Percentiles rank a stretch among this genome's conserved stretches.
Evolutionary conservation across 257 asterid species (phyloP).

Genomic region (Nicotiana undulata): DNA sequence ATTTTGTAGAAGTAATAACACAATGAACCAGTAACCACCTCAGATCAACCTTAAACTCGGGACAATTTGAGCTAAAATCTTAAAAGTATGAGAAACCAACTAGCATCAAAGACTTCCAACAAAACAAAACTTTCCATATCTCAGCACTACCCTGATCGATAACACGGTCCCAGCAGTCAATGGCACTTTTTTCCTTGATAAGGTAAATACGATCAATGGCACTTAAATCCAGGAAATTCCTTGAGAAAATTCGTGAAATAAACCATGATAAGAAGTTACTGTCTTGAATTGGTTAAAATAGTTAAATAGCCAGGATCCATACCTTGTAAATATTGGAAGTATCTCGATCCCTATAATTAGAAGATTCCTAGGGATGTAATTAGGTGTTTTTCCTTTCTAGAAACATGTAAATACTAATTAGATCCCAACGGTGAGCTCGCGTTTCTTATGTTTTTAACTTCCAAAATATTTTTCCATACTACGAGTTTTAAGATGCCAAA

Average conservation of each 20-base stretch:
- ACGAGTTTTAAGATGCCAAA: neutral
- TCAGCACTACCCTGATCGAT: neutral
- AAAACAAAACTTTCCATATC: neutral
- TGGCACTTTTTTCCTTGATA: neutral
- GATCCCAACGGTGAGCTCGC: neutral
- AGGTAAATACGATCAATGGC: neutral
- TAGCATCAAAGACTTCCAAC: too few relatives aligned
- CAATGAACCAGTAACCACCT: neutral
- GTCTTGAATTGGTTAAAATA: neutral
- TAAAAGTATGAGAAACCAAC: neutral
- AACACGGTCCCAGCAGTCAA: neutral
- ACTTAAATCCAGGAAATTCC: neutral
- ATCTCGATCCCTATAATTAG: neutral
- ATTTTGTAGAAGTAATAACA: neutral
- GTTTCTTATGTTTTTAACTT: slow-evolving; percentile 3
- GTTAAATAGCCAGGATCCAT: neutral
- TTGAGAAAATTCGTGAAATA: neutral
- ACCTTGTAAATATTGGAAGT: neutral
- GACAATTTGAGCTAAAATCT: neutral
- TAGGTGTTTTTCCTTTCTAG: neutral
- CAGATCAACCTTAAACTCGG: neutral
- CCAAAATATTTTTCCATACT: neutral
- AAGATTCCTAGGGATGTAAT: neutral
- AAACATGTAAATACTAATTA: neutral
- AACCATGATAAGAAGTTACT: neutral